Base-by-base conservation (phyloP, 164 flowering plant species). In the Aristolochia contorta region DNA sequence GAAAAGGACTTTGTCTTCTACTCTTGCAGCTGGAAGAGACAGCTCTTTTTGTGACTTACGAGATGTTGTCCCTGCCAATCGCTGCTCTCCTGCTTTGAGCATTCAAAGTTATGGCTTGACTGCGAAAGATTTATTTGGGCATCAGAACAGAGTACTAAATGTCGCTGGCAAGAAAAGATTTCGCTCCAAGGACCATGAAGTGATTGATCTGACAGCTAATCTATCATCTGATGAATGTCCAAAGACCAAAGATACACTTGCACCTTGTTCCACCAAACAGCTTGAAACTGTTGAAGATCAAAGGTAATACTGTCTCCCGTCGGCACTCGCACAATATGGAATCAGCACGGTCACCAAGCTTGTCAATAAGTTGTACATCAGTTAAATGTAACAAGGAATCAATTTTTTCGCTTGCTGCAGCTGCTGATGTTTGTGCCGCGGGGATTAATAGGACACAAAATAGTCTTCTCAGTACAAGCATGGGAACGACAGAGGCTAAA, bases 1-100 rank as follows among this genome's bases (percentile, higher is more conserved):
- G n/a, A 46, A 21, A 7, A 59, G 67, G 57, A 56, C 79, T 51
- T 46, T 75, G 30, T 77, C 84, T 61, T 78, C 78, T 54, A 33
- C 47, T 43, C 62, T 59, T 32, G 77, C 73, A 37, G 65, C 58
- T 53, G 69, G 71, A 61, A 78, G 72, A 63, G 64, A 71, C 48
- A 64, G 68, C 60, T 61, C n/a, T 32, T 61, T 67, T 56, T 59
- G 56, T 70, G 73, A 58, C 48, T 48, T 79, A 47, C 64, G 47
- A 47, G 85, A 70, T 59, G 66, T 89, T 73, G 66, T 75, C 67
- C 91, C 98, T 72, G 96, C 98, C 47, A 92, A 92, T 65, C 79
- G 80, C 32, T 78, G 93, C 51, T 74, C 71, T 70, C 79, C 78
- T 47, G 65, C 66, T 66, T 60, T 73, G 33, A 47, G 49, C 50